phyloP scores from a whole-genome alignment of 768 basidiomycete genomes.

The Phylloporus scabripes region DNA sequence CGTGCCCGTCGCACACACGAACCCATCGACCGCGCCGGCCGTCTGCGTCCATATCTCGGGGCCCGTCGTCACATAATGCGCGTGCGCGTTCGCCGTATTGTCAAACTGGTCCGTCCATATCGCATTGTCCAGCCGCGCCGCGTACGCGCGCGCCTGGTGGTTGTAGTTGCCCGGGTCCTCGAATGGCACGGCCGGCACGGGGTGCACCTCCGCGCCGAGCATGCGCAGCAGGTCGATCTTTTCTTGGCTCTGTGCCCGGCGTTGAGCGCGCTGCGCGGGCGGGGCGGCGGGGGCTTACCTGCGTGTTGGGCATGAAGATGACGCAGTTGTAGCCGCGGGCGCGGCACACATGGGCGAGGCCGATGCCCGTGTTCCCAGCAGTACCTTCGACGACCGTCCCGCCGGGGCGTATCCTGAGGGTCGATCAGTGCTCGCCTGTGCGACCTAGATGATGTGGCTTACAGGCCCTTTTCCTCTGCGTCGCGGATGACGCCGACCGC shows the following conservation, averaged over 20 bases:
- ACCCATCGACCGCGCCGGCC: constrained; percentile 73
- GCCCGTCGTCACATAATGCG: constrained; percentile 87
- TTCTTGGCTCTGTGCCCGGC: constrained; percentile 71
- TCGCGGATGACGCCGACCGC: constrained; percentile 83
- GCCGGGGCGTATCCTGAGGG: constrained; percentile 71
- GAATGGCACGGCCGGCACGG: constrained; percentile 94
- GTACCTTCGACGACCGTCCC: constrained; percentile 98
- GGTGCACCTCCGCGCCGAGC: constrained; percentile 95
- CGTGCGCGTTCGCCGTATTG: constrained; percentile 85
- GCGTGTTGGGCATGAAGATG: constrained; percentile 97
- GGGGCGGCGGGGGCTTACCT: constrained; percentile 38
- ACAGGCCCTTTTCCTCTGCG: constrained; percentile 83
- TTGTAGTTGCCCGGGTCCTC: constrained; percentile 97
- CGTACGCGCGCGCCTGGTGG: constrained; percentile 91
- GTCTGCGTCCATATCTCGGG: constrained; percentile 97
- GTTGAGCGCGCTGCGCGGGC: no score
- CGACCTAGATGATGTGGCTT: constrained; percentile 26
- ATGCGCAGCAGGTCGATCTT: constrained; percentile 97
- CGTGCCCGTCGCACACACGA: constrained; percentile 92
- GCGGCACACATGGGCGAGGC: constrained; percentile 91
- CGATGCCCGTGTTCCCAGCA: constrained; percentile 97
- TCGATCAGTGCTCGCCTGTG: neutral
- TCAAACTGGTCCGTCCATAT: constrained; percentile 99
- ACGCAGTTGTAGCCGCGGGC: constrained; percentile 94
- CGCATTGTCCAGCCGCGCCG: constrained; percentile 66